Conservation (phyloP, 2,329 filamentous ascomycete species). For the Balansia obtecta region DNA sequence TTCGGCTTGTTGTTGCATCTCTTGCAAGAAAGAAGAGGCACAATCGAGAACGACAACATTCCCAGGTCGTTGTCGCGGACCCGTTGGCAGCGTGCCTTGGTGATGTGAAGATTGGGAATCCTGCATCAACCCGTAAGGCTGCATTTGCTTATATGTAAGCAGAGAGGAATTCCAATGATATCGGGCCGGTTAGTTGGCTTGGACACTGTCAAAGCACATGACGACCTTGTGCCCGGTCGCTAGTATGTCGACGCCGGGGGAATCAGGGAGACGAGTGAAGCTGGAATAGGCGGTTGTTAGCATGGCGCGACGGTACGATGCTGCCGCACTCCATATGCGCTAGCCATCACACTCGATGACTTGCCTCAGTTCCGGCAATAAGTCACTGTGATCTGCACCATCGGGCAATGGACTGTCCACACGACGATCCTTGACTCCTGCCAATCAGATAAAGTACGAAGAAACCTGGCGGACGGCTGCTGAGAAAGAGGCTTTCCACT, state of each 20-base stretch:
- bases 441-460: not conserved
- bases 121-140: not conserved
- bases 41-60: no score
- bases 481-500: not conserved
- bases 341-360: not conserved
- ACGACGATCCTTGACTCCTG: not conserved
- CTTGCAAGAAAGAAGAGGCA: not conserved
- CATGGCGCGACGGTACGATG: not conserved
- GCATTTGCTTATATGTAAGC: not conserved
- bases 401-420: not conserved
- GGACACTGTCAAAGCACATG: no score
- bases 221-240: no score
- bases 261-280: not conserved
- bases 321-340: not conserved
- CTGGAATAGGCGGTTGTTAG: not conserved
- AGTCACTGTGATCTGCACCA: not conserved
- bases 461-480: not conserved
- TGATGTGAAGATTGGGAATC: not conserved
- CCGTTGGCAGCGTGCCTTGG: no score
- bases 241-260: no score
- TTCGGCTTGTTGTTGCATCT: no score
- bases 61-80: no score
- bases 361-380: not conserved
- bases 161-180: not conserved
- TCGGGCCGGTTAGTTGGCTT: not conserved